Conservation (phyloP, 2,329 filamentous ascomycete genomes). For the Cercospora berteroae region DNA sequence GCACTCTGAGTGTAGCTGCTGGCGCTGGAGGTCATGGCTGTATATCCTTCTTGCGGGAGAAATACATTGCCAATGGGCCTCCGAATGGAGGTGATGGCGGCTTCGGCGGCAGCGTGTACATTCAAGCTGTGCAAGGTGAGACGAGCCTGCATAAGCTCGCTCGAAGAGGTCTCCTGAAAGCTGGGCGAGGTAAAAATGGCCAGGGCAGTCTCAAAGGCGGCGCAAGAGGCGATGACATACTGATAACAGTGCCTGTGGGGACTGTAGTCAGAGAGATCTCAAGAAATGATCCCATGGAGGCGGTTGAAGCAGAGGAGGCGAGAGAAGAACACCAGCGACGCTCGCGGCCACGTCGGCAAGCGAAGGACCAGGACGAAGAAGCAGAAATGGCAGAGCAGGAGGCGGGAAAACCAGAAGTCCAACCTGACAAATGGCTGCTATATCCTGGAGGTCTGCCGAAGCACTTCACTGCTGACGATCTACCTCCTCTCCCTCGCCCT, state of each 20-base stretch:
- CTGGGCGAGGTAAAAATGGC: constrained; percentile 72
- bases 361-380: constrained; percentile 37
- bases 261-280: constrained; percentile 83
- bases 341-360: constrained; percentile 39
- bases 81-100: constrained; percentile 95
- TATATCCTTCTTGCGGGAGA: constrained; percentile 89
- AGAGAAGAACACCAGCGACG: constrained; percentile 30
- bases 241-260: constrained; percentile 88
- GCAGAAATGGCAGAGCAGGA: constrained; percentile 32
- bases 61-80: constrained; percentile 82
- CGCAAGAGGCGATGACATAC: constrained; percentile 77
- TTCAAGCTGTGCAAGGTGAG: constrained; percentile 86
- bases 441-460: constrained; percentile 78
- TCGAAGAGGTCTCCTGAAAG: constrained; percentile 70
- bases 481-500: constrained; percentile 57
- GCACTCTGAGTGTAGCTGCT: constrained; percentile 71
- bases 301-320: constrained; percentile 53
- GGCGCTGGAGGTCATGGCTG: constrained; percentile 87
- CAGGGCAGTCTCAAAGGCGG: constrained; percentile 73
- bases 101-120: constrained; percentile 86
- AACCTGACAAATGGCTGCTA: constrained; percentile 71
- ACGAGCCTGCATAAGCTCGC: constrained; percentile 92
- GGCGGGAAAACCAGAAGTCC: not conserved
- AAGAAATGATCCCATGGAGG: constrained; percentile 71
- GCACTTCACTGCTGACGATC: constrained; percentile 60